These are phyloP conservation scores for Monosporascus sp. DNA, from an alignment of 2,329 filamentous ascomycete species.

Conservation along the genomic window DNA sequence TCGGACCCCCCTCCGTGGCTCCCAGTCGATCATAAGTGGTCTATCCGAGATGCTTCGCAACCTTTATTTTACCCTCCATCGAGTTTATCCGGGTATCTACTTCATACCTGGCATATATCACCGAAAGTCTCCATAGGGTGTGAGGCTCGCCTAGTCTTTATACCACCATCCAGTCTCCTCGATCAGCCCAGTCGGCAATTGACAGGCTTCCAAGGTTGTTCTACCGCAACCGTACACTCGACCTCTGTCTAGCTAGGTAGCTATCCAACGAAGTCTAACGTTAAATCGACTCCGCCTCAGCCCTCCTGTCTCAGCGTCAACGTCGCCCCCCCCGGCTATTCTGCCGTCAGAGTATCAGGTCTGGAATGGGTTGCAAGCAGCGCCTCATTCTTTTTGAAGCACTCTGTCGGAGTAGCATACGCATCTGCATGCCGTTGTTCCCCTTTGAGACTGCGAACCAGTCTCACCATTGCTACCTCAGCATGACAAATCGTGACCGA, in stretches of 20 bases:
- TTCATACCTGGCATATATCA: neutral
- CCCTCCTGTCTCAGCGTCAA: neutral
- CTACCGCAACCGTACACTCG: too few species aligned
- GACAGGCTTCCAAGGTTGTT: neutral
- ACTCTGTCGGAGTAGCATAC: neutral
- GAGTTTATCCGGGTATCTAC: neutral
- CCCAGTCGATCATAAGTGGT: neutral
- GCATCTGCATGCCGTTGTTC: neutral
- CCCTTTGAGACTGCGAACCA: neutral
- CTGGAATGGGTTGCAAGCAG: neutral
- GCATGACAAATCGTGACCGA: neutral
- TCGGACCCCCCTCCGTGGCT: too few species aligned
- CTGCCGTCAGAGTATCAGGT: neutral
- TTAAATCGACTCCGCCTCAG: neutral
- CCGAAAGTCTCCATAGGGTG: too few species aligned
- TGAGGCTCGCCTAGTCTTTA: neutral
- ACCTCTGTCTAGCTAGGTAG: too few species aligned
- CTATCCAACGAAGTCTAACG: too few species aligned
- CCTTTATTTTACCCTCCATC: neutral
- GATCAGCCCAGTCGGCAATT: neutral
- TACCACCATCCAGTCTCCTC: neutral
- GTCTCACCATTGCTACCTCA: neutral
- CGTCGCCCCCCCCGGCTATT: neutral
- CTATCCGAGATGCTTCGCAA: neutral
- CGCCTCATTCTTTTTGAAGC: neutral